These are phyloP conservation scores for Fusarium concolor DNA, from an alignment of 2,329 filamentous ascomycete species.

Conservation along the genomic window DNA sequence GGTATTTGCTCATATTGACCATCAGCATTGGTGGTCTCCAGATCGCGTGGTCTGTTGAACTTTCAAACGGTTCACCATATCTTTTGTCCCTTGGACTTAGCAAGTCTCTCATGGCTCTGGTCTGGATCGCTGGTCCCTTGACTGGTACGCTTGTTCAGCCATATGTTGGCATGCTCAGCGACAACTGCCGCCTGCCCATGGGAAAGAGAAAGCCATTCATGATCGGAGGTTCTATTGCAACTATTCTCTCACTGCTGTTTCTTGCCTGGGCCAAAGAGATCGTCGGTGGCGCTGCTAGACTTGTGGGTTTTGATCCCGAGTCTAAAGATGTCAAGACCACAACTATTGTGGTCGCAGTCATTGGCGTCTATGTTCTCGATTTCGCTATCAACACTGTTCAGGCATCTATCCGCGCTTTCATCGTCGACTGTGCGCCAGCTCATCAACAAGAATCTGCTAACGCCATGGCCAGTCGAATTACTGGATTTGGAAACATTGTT, in stretches of 20 bases:
- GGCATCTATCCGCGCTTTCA: slow-evolving; percentile 90
- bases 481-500: slow-evolving; percentile 88
- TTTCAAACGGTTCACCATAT: slow-evolving; percentile 91
- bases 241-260: slow-evolving; percentile 73
- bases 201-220: slow-evolving; percentile 87
- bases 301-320: slow-evolving; percentile 78
- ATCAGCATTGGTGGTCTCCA: slow-evolving; percentile 89
- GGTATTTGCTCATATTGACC: slow-evolving; percentile 88
- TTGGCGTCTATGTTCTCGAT: slow-evolving; percentile 90
- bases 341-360: slow-evolving; percentile 82
- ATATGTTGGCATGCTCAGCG: slow-evolving; percentile 84
- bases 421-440: slow-evolving; percentile 90
- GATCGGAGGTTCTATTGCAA: slow-evolving; percentile 75
- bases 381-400: slow-evolving; percentile 98
- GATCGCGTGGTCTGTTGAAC: slow-evolving; percentile 94
- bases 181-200: slow-evolving; percentile 79
- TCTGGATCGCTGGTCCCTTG: slow-evolving; percentile 86
- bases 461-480: slow-evolving; percentile 90
- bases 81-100: slow-evolving; percentile 83
- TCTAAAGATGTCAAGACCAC: slow-evolving; percentile 72
- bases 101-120: slow-evolving; percentile 84
- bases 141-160: slow-evolving; percentile 84
- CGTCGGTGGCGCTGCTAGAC: slow-evolving; percentile 72
- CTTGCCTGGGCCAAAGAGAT: slow-evolving; percentile 81
- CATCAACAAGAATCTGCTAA: slow-evolving; percentile 96